Conservation (phyloP, 768 basidiomycete species). For the Boletus reticulatus region DNA sequence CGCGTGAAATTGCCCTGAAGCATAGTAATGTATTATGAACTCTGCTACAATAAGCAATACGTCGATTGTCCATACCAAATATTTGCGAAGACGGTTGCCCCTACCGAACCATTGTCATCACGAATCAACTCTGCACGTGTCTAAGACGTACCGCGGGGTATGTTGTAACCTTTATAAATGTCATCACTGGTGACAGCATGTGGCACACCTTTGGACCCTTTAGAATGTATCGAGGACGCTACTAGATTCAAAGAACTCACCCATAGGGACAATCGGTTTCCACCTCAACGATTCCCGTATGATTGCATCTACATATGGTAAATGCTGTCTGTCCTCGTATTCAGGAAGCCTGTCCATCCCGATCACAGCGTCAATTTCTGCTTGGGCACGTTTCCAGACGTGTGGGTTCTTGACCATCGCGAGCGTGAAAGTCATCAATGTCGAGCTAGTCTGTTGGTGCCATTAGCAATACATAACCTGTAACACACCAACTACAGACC, state of each 20-base stretch:
- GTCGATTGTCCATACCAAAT: background rate
- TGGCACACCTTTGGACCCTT: background rate
- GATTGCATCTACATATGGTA: constrained; percentile 2
- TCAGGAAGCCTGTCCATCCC: constrained; percentile 4
- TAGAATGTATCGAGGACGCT: background rate
- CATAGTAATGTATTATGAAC: too few species aligned
- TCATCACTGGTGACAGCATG: background rate
- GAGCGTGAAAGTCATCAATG: constrained; percentile 1
- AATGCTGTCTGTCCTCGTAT: constrained; percentile 2
- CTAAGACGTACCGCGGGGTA: background rate
- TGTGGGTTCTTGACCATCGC: constrained; percentile 10
- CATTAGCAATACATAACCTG: background rate
- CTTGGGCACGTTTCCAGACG: constrained; percentile 3
- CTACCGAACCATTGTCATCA: background rate
- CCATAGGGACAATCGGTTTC: background rate
- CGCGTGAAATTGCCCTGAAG: background rate
- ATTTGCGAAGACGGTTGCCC: background rate
- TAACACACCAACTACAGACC: background rate
- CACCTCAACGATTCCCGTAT: constrained; percentile 1
- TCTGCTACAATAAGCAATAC: too few species aligned
- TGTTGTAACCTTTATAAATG: constrained; percentile 3
- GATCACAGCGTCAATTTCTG: background rate
- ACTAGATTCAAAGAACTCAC: background rate
- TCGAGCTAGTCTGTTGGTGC: background rate
- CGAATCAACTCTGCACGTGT: too few species aligned